Evolutionary conservation across 1,139 yeast species (phyloP), one percentile per base, ranked within the genome.

Genomic region (Pichia sp.): DNA sequence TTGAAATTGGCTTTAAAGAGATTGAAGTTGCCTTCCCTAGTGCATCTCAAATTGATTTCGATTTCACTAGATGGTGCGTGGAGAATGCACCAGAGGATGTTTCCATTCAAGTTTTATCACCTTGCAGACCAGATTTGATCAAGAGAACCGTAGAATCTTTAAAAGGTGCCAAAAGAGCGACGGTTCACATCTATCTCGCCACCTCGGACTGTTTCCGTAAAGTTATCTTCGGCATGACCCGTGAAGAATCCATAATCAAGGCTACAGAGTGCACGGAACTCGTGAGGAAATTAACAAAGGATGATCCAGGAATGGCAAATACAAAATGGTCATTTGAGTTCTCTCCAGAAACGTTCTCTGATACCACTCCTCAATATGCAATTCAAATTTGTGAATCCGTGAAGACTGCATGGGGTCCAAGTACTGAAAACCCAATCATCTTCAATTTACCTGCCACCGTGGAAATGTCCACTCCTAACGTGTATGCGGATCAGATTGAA

Each of bases 391-490:
- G 96, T 64, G 95, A 87, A 59, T 95, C 95, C n/a, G 97, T 91
- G 38, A 84, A 85, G 63, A 70, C 69, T 22, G 96, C 91, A 8
- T 91, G 98, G 98, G 91, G 68, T 43, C 97, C 97, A 39, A 64
- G 86, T 13, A 77, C 49, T 23, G 91, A 83, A 44, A 72, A 74
- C 50, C 96, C 96, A 45, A 85, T 91, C 51, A 86, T 91, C 49
- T 88, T 91, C 71, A 91, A 91, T 66, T 71, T 91, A 52, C 98
- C 98, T 6, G 97, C 97, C 25, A 91, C 98, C 13, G 96, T 91
- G 29, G 98, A 91, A 65, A 84, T 88, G 69, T 68, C 95, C 18
- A 74, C 91, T 32, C 98, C 97, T 46, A 87, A 91, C 59, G 77
- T 87, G 23, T 91, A 86, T 54, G 98, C 97, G 36, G 97, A 91